These are phyloP conservation scores for Nemania diffusa DNA, from an alignment of 2,329 filamentous ascomycete genomes.

Conservation along the genomic window DNA sequence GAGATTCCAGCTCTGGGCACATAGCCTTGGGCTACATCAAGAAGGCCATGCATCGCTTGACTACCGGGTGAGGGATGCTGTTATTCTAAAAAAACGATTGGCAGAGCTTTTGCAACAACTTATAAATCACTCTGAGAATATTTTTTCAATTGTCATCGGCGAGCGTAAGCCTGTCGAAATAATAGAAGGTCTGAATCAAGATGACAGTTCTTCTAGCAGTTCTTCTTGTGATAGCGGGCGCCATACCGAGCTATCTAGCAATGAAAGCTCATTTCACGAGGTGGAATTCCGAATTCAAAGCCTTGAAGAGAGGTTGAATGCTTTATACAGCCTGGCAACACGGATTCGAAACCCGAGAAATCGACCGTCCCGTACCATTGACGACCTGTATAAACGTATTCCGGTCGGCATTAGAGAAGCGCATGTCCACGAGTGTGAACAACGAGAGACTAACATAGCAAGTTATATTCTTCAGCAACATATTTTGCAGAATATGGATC, in stretches of 20 bases:
- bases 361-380: constrained; percentile 24
- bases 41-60: constrained; percentile 38
- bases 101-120: constrained; percentile 24
- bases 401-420: background rate
- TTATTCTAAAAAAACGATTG: constrained; percentile 26
- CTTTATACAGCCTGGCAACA: constrained; percentile 8
- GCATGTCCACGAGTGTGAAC: constrained; percentile 21
- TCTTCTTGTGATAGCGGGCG: background rate
- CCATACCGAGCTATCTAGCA: background rate
- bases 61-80: constrained; percentile 36
- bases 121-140: constrained; percentile 17
- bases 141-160: constrained; percentile 16
- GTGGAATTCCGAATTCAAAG: background rate
- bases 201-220: constrained; percentile 6
- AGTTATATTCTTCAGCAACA: constrained; percentile 24
- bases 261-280: background rate
- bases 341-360: constrained; percentile 35
- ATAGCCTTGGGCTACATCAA: constrained; percentile 31
- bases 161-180: constrained; percentile 18
- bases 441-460: constrained; percentile 13
- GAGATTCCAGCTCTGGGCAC: constrained; percentile 35
- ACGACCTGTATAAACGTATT: constrained; percentile 30
- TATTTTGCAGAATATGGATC: background rate
- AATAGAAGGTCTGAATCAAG: background rate
- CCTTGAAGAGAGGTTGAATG: background rate